A percentile compares a stretch with the other conserved stretches of the same genome.
Conservation (phyloP, 2,329 filamentous ascomycete species). For the Madurella fahalii region DNA sequence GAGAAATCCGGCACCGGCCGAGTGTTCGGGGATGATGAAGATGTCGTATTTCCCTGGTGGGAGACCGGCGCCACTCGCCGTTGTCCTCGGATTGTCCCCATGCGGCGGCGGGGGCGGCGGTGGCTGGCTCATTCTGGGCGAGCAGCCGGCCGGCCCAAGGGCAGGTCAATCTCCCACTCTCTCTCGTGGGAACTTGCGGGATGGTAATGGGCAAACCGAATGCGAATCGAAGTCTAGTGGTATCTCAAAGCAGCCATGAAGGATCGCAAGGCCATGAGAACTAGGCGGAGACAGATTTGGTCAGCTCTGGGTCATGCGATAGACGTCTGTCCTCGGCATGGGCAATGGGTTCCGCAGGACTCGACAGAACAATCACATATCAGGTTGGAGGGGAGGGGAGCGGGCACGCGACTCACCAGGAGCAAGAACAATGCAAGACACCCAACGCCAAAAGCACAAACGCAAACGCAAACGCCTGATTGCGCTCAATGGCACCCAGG, state of each 20-base stretch:
- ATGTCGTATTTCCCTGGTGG: constrained; percentile 94
- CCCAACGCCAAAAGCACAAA: constrained; percentile 21
- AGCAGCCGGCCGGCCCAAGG: constrained; percentile 18
- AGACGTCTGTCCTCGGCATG: too few relatives aligned
- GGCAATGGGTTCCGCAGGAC: neutral
- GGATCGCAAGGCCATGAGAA: constrained; percentile 31
- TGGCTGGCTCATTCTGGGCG: constrained; percentile 44
- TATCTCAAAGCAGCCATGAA: constrained; percentile 36
- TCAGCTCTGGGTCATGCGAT: neutral
- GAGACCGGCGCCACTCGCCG: constrained; percentile 57
- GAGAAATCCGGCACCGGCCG: constrained; percentile 81
- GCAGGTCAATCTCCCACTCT: constrained; percentile 1
- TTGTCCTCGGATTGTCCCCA: constrained; percentile 69
- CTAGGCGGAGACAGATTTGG: neutral
- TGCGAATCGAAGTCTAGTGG: constrained; percentile 30
- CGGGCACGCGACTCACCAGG: constrained; percentile 1
- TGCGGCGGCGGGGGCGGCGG: constrained; percentile 86
- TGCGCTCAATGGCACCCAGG: constrained; percentile 3
- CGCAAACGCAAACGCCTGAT: constrained; percentile 7
- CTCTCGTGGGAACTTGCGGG: neutral
- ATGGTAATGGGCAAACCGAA: constrained; percentile 9
- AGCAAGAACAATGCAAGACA: constrained; percentile 11
- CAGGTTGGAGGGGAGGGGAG: too few relatives aligned
- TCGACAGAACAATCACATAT: neutral
- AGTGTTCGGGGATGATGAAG: constrained; percentile 92